Evolutionary conservation across 768 basidiomycete species (phyloP), one percentile per base, ranked within the genome.

Genomic region (Melanogaster broomeanus): DNA sequence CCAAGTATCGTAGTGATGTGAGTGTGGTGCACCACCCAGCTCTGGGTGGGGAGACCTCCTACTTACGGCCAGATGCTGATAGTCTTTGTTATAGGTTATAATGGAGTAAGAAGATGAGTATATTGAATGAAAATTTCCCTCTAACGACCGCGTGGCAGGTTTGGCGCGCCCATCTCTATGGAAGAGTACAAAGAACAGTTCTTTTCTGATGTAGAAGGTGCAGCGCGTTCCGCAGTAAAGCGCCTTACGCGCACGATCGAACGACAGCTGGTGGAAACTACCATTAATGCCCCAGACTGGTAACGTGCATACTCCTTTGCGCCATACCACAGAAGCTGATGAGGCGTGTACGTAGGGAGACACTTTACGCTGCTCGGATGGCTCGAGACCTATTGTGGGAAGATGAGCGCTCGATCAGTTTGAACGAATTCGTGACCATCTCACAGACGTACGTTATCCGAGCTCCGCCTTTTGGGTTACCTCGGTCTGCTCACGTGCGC

Each of bases 221-320:
- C 80, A 1, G 73, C 84, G 38, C 85, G 92, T 49, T 73, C 79
- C 50, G 91, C 93, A 18, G 95, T 92, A 58, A 98, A 98, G 74
- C 78, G 83, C 52, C 75, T 99, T 51, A 95, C 95, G 24, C 81
- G 79, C 49, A 70, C 74, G 22, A 85, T 98, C 49, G 87, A 92
- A 69, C 65, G 66, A 11, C 83, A 84, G 62, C 73, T 99, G 54
- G 67, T 85, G 21, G 81, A 83, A 67, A 73, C 86, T 33, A 97
- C 90, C 7, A 81, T 98, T 52, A 98, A 99, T 64, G 90, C 93
- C 12, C 86, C 90, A 28, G 92, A 98, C 68, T 99, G 97, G 95
- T 93, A 77, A 50, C 79, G 77, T 35, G 31, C 41, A 2, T 35
- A 33, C 48, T 54, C n/a, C 46, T n/a, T 53, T 48, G 52, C 18